Evolutionary conservation across 345 rosid genomes (phyloP), one percentile per base, ranked within the genome.

Genomic region (Populus simonii): DNA sequence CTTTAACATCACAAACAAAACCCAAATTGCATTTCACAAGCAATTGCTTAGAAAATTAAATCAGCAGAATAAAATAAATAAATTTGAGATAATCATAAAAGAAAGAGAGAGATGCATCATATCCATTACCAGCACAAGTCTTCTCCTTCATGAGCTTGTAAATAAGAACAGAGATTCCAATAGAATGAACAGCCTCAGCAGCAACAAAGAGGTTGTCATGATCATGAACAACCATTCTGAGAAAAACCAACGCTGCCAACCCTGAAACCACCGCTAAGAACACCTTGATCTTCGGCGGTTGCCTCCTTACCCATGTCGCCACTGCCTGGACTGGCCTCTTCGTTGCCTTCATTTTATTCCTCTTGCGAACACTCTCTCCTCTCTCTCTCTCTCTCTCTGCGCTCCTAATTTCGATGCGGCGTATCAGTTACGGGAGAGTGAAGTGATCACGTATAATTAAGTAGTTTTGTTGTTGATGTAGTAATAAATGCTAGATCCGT

Each of bases 181-280:
- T 79, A 51, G 97, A 92, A 89, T 96, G 99, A 27, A 94, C 97
- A 27, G 95, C 95, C 89, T 96, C 98, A 7, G 99, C 95, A 53
- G 98, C 99, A 27, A 94, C 97, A 77, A 96, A 96, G 83, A 96
- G 98, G 75, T 92, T 96, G 74, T 93, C 98, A 76, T 96, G 99
- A 79, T 96, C 97, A 81, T 91, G 92, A 33, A 96, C 98, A 59
- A 96, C 88, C 92, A 86, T 89, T 61, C 99, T 85, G 83, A 96
- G 97, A 29, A 94, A 83, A 57, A 92, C 93, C 69, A 96, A 79
- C 36, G 99, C 92, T 3, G 89, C 90, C 93, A 96, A 87, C 77
- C 97, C 99, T 31, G 97, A 82, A 38, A 93, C 89, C 49, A 94
- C 98, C 6, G 97, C 97, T 73, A 96, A 83, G 82, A 92, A 92